Conservation (phyloP, 2,329 filamentous ascomycete species). For the Verticillium nonalfalfae region DNA sequence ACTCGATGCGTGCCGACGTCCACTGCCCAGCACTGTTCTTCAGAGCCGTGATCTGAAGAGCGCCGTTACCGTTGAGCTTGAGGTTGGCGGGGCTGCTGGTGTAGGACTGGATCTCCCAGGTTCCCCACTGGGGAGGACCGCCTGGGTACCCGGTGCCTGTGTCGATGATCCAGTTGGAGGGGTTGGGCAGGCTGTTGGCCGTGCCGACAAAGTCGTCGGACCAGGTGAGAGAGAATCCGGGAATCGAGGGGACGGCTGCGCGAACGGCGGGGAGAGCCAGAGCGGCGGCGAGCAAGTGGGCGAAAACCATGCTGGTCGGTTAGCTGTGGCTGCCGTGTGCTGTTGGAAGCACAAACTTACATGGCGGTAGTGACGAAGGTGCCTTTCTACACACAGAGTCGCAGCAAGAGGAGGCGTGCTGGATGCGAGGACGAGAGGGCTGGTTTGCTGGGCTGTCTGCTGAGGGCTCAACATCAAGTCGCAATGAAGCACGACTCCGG, state of each 20-base stretch:
- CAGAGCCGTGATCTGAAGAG: slow-evolving; percentile 37
- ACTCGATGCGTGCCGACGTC: slow-evolving; percentile 40
- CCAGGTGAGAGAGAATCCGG: slow-evolving; percentile 15
- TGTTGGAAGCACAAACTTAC: not conserved
- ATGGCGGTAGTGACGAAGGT: not conserved
- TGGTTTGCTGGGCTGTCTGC: not conserved
- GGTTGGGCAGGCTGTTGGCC: slow-evolving; percentile 23
- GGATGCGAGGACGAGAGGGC: not conserved
- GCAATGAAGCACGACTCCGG: not conserved
- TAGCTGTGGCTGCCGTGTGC: not conserved
- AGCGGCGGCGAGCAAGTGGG: not conserved
- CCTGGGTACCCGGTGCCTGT: slow-evolving; percentile 37
- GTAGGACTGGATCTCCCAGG: slow-evolving; percentile 40
- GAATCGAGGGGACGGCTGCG: slow-evolving; percentile 9
- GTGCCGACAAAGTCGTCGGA: slow-evolving; percentile 27
- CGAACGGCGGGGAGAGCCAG: slow-evolving; percentile 4
- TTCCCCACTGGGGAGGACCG: slow-evolving; percentile 41
- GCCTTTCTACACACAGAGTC: not conserved
- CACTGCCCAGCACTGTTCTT: slow-evolving; percentile 27
- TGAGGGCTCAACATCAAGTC: not conserved
- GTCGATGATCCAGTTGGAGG: slow-evolving; percentile 35
- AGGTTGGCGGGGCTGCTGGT: slow-evolving; percentile 32
- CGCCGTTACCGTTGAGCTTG: slow-evolving; percentile 40
- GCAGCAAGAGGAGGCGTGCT: not conserved
- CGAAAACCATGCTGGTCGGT: not conserved